Conservation (phyloP, 2,329 filamentous ascomycete genomes). For the Aspergillus udagawae region DNA sequence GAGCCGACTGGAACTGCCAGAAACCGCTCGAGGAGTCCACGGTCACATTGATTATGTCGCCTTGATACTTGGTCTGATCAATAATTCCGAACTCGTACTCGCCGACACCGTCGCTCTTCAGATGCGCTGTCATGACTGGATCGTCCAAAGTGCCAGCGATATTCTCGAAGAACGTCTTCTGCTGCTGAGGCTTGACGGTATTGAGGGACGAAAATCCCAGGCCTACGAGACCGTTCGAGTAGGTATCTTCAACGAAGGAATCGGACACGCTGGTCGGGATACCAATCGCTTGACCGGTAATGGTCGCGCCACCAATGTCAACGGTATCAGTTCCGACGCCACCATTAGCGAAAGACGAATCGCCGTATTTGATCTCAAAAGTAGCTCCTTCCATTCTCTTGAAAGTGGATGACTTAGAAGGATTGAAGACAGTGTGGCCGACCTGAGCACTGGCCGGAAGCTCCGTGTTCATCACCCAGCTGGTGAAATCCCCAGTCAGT, state of each 20-base stretch:
- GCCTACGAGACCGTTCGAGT: slow-evolving; percentile 65
- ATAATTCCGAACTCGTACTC: slow-evolving; percentile 72
- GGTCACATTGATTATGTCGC: slow-evolving; percentile 58
- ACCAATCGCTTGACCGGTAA: slow-evolving; percentile 62
- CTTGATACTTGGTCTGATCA: slow-evolving; percentile 60
- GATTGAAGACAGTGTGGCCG: slow-evolving; percentile 55
- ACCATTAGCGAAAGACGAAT: slow-evolving; percentile 60
- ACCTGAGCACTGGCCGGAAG: slow-evolving; percentile 44
- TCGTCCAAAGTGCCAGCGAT: slow-evolving; percentile 56
- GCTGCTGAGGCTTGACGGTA: slow-evolving; percentile 57
- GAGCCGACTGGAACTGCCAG: slow-evolving; percentile 62
- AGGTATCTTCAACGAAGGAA: slow-evolving; percentile 57
- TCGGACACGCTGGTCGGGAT: slow-evolving; percentile 57
- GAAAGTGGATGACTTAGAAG: slow-evolving; percentile 50
- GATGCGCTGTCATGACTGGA: slow-evolving; percentile 67
- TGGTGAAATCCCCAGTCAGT: slow-evolving; percentile 21
- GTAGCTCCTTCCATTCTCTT: slow-evolving; percentile 46
- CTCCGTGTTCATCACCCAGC: slow-evolving; percentile 66
- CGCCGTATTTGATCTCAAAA: slow-evolving; percentile 67
- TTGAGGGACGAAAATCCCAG: slow-evolving; percentile 64
- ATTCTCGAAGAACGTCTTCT: slow-evolving; percentile 74
- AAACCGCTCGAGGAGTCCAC: slow-evolving; percentile 62
- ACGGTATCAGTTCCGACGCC: slow-evolving; percentile 64
- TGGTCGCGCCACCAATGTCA: slow-evolving; percentile 61
- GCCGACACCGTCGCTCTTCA: slow-evolving; percentile 58